Conservation (phyloP, 108 stramenopile species). For the Hondaea fermentalgiana region DNA sequence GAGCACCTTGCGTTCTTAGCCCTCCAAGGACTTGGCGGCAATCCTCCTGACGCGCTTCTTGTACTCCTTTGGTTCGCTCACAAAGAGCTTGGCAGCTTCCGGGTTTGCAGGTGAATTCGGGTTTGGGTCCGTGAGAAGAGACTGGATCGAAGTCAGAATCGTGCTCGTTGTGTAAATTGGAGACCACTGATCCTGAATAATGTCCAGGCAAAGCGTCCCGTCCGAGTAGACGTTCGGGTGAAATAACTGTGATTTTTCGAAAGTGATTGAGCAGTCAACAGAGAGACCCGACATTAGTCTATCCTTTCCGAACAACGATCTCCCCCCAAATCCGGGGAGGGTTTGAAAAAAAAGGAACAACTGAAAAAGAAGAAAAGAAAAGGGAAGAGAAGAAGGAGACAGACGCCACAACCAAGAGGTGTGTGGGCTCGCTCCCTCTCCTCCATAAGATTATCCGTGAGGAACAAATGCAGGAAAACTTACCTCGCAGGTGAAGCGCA, state of each 20-base stretch:
- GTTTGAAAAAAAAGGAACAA: neutral
- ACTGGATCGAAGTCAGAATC: slow-evolving; percentile 97
- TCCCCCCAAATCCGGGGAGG: too few relatives aligned
- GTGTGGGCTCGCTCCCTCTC: neutral
- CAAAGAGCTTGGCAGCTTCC: slow-evolving; percentile 18
- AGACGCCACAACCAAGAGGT: neutral
- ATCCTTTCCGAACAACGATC: too few relatives aligned
- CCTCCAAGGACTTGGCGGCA: slow-evolving; percentile 20
- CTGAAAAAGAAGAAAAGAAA: neutral
- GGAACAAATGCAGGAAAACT: neutral
- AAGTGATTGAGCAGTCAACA: too few relatives aligned
- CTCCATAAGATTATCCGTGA: neutral
- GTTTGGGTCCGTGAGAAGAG: slow-evolving; percentile 97
- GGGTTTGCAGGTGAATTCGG: slow-evolving; percentile 52
- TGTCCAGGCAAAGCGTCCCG: slow-evolving; percentile 23
- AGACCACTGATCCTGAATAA: slow-evolving; percentile 73
- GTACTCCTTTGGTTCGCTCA: slow-evolving; percentile 25
- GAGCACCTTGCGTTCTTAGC: neutral
- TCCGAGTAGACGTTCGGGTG: slow-evolving; percentile 33
- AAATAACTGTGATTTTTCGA: neutral
- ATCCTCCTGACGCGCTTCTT: slow-evolving; percentile 25
- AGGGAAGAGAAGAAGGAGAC: neutral
- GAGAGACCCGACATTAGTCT: too few relatives aligned
- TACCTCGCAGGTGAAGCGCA: slow-evolving; percentile 26
- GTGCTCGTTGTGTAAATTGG: slow-evolving; percentile 98